Percentiles rank a stretch among this genome's conserved stretches.
Conservation (phyloP, 2,329 filamentous ascomycete genomes). For the Diaporthe velutina region DNA sequence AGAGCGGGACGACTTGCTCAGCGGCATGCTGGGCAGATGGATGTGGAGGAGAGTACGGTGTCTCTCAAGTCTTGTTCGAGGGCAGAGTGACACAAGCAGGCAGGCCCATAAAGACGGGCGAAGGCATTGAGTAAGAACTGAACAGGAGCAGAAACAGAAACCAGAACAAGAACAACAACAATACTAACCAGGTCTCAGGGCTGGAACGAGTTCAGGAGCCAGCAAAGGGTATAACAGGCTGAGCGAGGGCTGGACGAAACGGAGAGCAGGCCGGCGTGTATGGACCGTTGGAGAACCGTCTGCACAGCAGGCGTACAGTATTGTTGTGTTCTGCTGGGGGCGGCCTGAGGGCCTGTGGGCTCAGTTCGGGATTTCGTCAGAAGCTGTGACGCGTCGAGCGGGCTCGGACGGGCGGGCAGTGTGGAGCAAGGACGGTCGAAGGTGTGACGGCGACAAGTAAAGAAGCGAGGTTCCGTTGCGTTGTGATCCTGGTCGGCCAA, state of each 20-base stretch:
- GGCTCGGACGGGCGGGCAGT: slow-evolving; percentile 28
- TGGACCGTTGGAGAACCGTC: slow-evolving; percentile 33
- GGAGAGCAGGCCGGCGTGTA: slow-evolving; percentile 1
- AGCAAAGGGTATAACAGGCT: slow-evolving; percentile 30
- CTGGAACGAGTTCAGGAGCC: slow-evolving; percentile 7
- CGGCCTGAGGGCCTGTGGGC: slow-evolving; percentile 23
- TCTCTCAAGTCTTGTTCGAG: slow-evolving; percentile 17
- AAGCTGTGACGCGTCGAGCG: slow-evolving; percentile 29
- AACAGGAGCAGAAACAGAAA: neutral
- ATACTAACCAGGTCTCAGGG: slow-evolving; percentile 18
- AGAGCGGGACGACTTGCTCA: slow-evolving; percentile 40
- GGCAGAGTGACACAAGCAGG: slow-evolving; percentile 13
- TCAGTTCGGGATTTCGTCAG: slow-evolving; percentile 30
- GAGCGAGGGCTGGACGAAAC: slow-evolving; percentile 17
- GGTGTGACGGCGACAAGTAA: slow-evolving; percentile 32
- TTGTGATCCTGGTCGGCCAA: slow-evolving; percentile 24
- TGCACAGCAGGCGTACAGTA: neutral
- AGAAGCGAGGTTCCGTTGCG: slow-evolving; percentile 26
- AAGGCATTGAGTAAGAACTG: slow-evolving; percentile 11
- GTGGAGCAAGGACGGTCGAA: slow-evolving; percentile 32
- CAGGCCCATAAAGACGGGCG: neutral
- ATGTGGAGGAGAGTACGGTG: neutral
- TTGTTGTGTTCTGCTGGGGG: slow-evolving; percentile 2
- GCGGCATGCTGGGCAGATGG: slow-evolving; percentile 39
- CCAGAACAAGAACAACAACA: neutral